Evolutionary conservation across 2,329 filamentous ascomycete genomes (phyloP), one percentile per base, ranked within the genome.

Genomic region (Colletotrichum lindemuthianum): DNA sequence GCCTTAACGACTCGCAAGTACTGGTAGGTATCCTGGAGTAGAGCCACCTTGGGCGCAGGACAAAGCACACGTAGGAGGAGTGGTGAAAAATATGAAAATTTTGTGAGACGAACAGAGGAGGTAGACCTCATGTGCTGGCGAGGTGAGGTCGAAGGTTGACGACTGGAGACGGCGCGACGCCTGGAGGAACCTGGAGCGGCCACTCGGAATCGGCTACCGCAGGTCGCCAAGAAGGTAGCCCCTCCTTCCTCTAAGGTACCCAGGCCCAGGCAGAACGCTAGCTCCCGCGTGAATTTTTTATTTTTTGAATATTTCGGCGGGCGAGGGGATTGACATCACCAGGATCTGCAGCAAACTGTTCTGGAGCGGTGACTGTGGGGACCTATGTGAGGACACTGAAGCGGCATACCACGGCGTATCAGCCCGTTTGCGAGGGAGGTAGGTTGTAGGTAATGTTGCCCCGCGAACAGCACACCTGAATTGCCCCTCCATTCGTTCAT

Each of bases 1-100:
- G 63, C 47, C 51, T 65, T 65, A 65, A 56, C 63, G 36, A 36
- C 32, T 34, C 13, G 6, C n/a, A 65, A 57, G 63, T 65, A 65
- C 36, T 45, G 43, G 24, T 45, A 33, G 16, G 8, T 33, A 36
- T 36, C n/a, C 56, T 52, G 47, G 15, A 12, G 33, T 34, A 40
- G 39, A 36, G 44, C 41, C 4, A 36, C 52, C 36, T 50, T 44
- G 36, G 34, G 50, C 39, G 48, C 34, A 43, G 58, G 43, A 60
- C 59, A 56, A 56, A 61, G 59, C 51, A 47, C 56, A 11, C 24
- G 40, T n/a, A 16, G 15, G 5, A n/a, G 24, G 16, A 37, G 45
- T 24, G 36, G 4, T 24, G 24, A 24, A 24, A 24, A 24, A 4
- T 24, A 4, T 24, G 24, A 60, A 49, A 24, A 47, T 50, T 57